Percentiles rank a stretch among this genome's conserved stretches.
These are phyloP conservation scores for Pisolithus marmoratus DNA, from an alignment of 768 basidiomycete genomes.

Conservation along the genomic window DNA sequence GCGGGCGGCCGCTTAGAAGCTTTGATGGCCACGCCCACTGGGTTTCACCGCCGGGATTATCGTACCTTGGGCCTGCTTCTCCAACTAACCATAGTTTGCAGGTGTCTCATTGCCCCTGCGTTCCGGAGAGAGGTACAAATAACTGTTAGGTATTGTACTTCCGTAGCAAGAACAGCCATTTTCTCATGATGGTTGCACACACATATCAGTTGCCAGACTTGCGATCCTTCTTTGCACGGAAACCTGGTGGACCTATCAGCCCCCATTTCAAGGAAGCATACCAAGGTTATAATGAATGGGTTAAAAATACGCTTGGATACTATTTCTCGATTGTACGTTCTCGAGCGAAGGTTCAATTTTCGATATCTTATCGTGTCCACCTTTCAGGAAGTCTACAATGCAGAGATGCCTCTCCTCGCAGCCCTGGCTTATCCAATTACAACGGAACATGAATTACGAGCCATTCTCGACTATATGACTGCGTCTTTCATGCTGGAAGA, in stretches of 20 bases:
- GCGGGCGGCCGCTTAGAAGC: no score
- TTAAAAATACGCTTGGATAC: slow-evolving; percentile 16
- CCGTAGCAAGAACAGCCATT: not conserved
- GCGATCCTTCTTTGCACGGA: slow-evolving; percentile 18
- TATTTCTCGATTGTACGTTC: slow-evolving; percentile 17
- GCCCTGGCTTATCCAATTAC: slow-evolving; percentile 20
- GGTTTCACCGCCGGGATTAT: no score
- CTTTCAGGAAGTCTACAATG: slow-evolving; percentile 20
- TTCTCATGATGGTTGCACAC: slow-evolving; percentile 19
- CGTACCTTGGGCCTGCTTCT: no score
- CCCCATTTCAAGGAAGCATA: slow-evolving; percentile 19
- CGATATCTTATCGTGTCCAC: not conserved
- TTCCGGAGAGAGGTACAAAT: not conserved
- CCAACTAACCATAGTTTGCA: no score
- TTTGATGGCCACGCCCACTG: no score
- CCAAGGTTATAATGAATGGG: slow-evolving; percentile 17
- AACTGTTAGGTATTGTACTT: not conserved
- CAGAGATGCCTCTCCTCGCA: slow-evolving; percentile 22
- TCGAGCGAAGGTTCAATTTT: not conserved
- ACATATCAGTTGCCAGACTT: slow-evolving; percentile 21
- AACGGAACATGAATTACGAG: slow-evolving; percentile 14
- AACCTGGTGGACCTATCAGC: slow-evolving; percentile 24
- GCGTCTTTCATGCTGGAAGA: slow-evolving; percentile 27
- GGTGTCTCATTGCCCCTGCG: no score
- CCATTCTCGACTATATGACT: slow-evolving; percentile 25